Conservation (phyloP, 2,329 filamentous ascomycete genomes). For the Colletotrichum gloeosporioides region DNA sequence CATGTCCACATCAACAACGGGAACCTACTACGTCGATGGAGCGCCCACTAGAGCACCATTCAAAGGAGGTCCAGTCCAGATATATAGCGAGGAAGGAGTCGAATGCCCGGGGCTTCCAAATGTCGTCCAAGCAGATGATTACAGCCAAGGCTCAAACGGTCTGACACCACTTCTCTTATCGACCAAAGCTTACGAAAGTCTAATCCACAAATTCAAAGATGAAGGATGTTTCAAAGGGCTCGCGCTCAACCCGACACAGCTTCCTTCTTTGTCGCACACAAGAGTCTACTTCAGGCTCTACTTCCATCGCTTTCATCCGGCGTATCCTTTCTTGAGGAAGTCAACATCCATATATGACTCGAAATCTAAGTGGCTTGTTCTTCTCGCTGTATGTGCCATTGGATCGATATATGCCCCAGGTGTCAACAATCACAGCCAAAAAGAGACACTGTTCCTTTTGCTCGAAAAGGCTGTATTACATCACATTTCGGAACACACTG, state of each 20-base stretch:
- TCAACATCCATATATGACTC: not conserved
- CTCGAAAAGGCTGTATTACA: not conserved
- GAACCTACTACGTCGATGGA: constrained; percentile 5
- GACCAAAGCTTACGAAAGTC: not conserved
- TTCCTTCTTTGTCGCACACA: not conserved
- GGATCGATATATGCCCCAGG: not conserved
- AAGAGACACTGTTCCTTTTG: not conserved
- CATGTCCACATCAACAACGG: not conserved
- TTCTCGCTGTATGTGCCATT: not conserved
- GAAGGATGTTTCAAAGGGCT: not conserved
- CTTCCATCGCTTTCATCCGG: not conserved
- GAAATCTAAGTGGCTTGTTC: not conserved
- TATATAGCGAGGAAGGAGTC: not conserved
- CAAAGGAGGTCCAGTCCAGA: not conserved
- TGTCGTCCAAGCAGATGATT: not conserved
- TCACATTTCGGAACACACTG: not conserved
- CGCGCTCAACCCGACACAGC: not conserved
- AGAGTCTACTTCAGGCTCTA: not conserved
- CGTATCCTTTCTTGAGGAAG: not conserved
- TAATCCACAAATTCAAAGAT: not conserved
- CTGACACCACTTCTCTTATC: not conserved
- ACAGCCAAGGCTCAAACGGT: not conserved
- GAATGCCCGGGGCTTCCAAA: not conserved
- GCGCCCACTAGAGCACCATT: not conserved
- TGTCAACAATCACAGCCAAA: not conserved